Evolutionary conservation across 306 rosid species (phyloP).

Genomic region (Quillaja saponaria): DNA sequence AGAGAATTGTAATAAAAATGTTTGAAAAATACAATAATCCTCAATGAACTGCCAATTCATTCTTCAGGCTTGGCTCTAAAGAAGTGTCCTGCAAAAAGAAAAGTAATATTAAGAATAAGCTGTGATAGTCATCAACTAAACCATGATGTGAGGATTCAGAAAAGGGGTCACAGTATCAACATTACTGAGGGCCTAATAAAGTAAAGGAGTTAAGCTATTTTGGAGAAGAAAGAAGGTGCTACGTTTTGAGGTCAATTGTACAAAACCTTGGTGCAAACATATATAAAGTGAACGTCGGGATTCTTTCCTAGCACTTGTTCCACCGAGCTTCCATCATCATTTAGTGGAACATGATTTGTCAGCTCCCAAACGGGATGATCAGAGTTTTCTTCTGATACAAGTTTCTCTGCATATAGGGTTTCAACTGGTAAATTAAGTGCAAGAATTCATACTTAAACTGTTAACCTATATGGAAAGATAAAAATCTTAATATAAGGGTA

Average conservation of each 20-base stretch:
- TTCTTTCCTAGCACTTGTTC: conserved; percentile 63
- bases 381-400: conserved; percentile 47
- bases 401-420: conserved; percentile 59
- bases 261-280: conserved; percentile 70
- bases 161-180: too few relatives aligned
- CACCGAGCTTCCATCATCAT: conserved; percentile 60
- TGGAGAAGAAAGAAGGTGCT: neutral
- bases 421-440: neutral
- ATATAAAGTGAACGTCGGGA: conserved; percentile 75
- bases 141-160: too few relatives aligned
- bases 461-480: neutral
- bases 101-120: too few relatives aligned
- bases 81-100: conserved; percentile 1
- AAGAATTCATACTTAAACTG: neutral
- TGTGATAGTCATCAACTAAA: too few relatives aligned
- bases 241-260: conserved; percentile 17
- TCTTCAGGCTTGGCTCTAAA: neutral
- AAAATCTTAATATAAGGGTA: neutral
- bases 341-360: conserved; percentile 65
- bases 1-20: neutral
- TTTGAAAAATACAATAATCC: neutral
- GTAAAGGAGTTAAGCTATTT: too few relatives aligned
- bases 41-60: neutral
- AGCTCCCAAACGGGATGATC: conserved; percentile 65
- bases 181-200: too few relatives aligned